Evolutionary conservation across 2,329 filamentous ascomycete genomes (phyloP).

Genomic region (Penicillium sp.): DNA sequence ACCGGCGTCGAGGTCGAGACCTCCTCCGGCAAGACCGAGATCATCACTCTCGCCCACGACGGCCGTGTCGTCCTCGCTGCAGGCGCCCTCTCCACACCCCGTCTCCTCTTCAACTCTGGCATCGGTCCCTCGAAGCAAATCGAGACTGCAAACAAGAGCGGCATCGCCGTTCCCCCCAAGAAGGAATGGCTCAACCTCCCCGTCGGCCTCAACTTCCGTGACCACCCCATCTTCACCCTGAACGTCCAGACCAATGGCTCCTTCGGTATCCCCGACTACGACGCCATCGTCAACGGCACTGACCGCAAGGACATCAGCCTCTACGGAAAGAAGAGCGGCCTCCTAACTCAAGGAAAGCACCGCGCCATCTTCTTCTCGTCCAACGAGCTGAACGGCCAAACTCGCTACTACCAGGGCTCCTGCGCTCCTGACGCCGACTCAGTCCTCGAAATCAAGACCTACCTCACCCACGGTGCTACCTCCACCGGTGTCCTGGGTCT

Average conservation of each 20-base stretch:
- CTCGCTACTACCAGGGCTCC: constrained; percentile 33
- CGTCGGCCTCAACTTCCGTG: constrained; percentile 56
- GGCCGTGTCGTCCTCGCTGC: constrained; percentile 71
- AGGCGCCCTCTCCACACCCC: constrained; percentile 71
- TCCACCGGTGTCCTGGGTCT: constrained; percentile 31
- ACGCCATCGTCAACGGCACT: constrained; percentile 22
- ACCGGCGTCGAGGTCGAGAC: constrained; percentile 54
- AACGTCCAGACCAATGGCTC: constrained; percentile 20
- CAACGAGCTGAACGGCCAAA: constrained; percentile 28
- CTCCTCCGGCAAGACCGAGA: constrained; percentile 54
- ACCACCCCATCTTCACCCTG: constrained; percentile 39
- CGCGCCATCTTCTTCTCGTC: constrained; percentile 33
- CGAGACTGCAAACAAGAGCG: constrained; percentile 49
- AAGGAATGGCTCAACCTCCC: constrained; percentile 56
- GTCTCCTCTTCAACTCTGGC: constrained; percentile 70
- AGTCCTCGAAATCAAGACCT: constrained; percentile 26
- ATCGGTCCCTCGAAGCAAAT: constrained; percentile 64
- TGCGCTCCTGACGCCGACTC: constrained; percentile 23
- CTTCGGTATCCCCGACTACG: constrained; percentile 24
- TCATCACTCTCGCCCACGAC: constrained; percentile 62
- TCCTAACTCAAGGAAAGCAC: constrained; percentile 30
- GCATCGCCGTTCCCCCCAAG: constrained; percentile 45
- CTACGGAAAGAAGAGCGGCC: constrained; percentile 26
- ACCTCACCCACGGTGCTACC: constrained; percentile 34
- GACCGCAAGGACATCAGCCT: constrained; percentile 27